Conservation (phyloP, 768 basidiomycete genomes). For the Lactarius trivialis region DNA sequence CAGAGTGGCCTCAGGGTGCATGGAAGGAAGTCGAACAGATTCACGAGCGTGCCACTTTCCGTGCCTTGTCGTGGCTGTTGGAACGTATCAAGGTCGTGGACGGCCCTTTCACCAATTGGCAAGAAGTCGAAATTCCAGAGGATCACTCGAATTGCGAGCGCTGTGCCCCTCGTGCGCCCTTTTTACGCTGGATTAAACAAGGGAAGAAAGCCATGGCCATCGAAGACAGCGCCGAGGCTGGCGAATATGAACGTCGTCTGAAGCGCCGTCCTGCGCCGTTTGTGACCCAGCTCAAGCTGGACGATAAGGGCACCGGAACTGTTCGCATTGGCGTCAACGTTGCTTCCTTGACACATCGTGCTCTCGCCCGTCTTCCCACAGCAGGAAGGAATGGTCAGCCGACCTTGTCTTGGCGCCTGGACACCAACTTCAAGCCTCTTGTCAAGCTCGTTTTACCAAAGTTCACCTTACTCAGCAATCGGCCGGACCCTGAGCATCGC, state of each 20-base stretch:
- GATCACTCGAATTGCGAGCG: constrained; percentile 56
- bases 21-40: constrained; percentile 85
- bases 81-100: constrained; percentile 76
- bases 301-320: constrained; percentile 53
- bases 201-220: constrained; percentile 57
- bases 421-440: constrained; percentile 67
- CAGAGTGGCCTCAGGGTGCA: constrained; percentile 67
- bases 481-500: constrained; percentile 53
- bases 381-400: constrained; percentile 37
- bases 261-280: constrained; percentile 84
- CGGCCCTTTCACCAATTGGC: constrained; percentile 63
- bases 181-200: constrained; percentile 64
- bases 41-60: constrained; percentile 78
- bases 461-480: constrained; percentile 74
- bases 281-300: constrained; percentile 72
- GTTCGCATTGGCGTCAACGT: constrained; percentile 87
- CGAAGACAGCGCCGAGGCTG: constrained; percentile 83
- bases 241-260: constrained; percentile 80
- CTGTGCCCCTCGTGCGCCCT: constrained; percentile 75
- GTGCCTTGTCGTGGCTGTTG: constrained; percentile 77
- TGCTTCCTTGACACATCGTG: constrained; percentile 81
- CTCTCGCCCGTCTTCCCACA: constrained; percentile 69
- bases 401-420: constrained; percentile 70
- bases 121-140: constrained; percentile 40
- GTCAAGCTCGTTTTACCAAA: constrained; percentile 53